Conservation (phyloP, 1,284 basidiomycete genomes). For the Fereydounia khargensis region DNA sequence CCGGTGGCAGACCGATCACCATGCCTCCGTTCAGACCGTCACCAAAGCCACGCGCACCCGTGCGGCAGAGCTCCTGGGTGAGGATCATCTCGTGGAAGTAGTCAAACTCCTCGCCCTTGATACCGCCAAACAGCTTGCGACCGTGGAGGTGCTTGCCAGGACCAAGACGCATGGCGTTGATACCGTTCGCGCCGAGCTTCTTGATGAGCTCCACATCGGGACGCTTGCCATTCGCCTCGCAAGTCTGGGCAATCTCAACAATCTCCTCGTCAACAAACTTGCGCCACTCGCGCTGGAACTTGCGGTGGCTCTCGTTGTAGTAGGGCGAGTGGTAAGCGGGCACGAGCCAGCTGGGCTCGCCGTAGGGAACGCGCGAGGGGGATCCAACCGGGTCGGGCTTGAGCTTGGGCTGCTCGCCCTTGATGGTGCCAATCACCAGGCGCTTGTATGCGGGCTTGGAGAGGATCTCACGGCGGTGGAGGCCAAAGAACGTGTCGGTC, state of each 20-base stretch:
- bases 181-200: conserved; percentile 56
- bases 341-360: conserved; percentile 50
- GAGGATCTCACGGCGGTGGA: conserved; percentile 54
- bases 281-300: conserved; percentile 57
- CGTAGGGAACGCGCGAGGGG: conserved; percentile 55
- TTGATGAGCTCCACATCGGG: conserved; percentile 60
- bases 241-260: conserved; percentile 72
- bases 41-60: conserved; percentile 66
- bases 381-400: conserved; percentile 43
- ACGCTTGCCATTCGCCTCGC: conserved; percentile 79
- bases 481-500: conserved; percentile 56
- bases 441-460: conserved; percentile 43
- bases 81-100: conserved; percentile 79
- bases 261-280: conserved; percentile 74
- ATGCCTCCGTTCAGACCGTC: conserved; percentile 59
- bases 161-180: conserved; percentile 64
- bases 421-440: conserved; percentile 49
- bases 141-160: conserved; percentile 75
- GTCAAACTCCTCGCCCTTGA: conserved; percentile 82
- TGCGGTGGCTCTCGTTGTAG: conserved; percentile 58
- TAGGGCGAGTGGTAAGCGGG: conserved; percentile 55
- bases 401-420: conserved; percentile 50
- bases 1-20: conserved; percentile 58
- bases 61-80: conserved; percentile 78
- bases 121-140: conserved; percentile 74